Percentiles rank a stretch among this genome's conserved stretches.
These are phyloP conservation scores for Colletotrichum camelliae DNA, from an alignment of 2,329 filamentous ascomycete species.

Conservation along the genomic window DNA sequence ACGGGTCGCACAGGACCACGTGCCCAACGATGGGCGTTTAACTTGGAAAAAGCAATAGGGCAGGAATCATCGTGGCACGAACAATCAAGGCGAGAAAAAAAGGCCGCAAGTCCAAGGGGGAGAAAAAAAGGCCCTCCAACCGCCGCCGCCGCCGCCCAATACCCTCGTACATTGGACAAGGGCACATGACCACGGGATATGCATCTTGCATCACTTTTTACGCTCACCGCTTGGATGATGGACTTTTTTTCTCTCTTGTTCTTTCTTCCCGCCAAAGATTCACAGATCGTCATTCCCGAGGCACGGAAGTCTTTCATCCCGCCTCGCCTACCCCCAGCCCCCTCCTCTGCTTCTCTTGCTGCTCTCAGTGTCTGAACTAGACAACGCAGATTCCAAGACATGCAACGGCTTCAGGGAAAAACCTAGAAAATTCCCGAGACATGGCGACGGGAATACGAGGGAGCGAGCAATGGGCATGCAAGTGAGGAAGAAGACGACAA, in stretches of 20 bases:
- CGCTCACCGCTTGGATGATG: conserved; percentile 13
- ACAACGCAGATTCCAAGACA: not conserved
- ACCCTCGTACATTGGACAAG: conserved; percentile 1
- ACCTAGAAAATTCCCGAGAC: not conserved
- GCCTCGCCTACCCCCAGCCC: not conserved
- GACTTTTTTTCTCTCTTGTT: not conserved
- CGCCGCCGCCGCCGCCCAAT: not conserved
- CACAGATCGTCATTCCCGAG: not conserved
- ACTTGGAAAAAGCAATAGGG: not conserved
- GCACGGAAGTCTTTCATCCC: not conserved
- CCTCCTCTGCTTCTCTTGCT: not conserved
- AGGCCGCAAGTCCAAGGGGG: not conserved
- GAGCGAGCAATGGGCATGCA: not conserved
- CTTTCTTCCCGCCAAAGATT: not conserved
- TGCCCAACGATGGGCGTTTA: conserved; percentile 3
- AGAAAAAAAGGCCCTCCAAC: not conserved
- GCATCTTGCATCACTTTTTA: conserved; percentile 4
- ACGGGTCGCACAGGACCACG: conserved; percentile 1
- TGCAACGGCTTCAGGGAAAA: not conserved
- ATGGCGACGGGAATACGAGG: not conserved
- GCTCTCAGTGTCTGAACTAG: not conserved
- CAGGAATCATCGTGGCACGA: conserved; percentile 8
- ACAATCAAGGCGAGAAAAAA: not conserved
- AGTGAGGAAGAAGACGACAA: not conserved
- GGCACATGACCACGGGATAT: conserved; percentile 14